Evolutionary conservation across 2,329 filamentous ascomycete genomes (phyloP), one percentile per base, ranked within the genome.

Genomic region (Anthostomella pinea): DNA sequence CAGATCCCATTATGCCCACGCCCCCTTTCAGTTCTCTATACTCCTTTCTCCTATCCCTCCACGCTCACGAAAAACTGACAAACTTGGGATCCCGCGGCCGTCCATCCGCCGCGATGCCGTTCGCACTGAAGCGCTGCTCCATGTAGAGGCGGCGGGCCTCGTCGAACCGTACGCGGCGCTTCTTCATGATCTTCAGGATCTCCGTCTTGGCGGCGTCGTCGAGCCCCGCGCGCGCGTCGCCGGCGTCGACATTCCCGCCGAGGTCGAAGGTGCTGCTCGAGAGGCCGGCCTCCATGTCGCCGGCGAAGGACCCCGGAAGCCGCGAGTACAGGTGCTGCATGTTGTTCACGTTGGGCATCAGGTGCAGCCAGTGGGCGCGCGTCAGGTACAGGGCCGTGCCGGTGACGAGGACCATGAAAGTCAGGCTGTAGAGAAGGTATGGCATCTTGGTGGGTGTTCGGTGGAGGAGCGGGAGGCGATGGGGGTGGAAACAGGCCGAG

Each of bases 81-180:
- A 95, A 95, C 70, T 96, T 96, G 45, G 90, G 89, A 69, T 97
- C 91, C 59, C 81, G 77, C 45, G 93, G 93, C 52, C 83, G 69
- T 4, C 93, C 93, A 64, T 98, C 93, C 5, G 85, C 75, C 1
- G 83, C 88, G 59, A 98, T 96, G 33, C 87, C 86, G 55, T 95
- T 87, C 59, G 82, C 88, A 59, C 80, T 81, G 67, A 98, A 95
- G 39, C 82, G 73, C 53, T 85, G 80, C 68, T 96, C 85, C 66
- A 89, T 93, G 60, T 86, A 94, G 29, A 88, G 75, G 54, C 87
- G 77, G 52, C 93, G 77, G 24, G 91, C 93, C 67, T 96, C 88
- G 65, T 98, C 91, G 60, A 98, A 98, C 43, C 74, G 77, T 47
- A 97, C 77, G 40, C 82, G 76, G 47, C 81, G 75, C 60, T 75